A percentile compares a stretch with the other conserved stretches of the same genome.
These are phyloP conservation scores for Psilocybe subaeruginosa DNA, from an alignment of 768 basidiomycete species.

Conservation along the genomic window DNA sequence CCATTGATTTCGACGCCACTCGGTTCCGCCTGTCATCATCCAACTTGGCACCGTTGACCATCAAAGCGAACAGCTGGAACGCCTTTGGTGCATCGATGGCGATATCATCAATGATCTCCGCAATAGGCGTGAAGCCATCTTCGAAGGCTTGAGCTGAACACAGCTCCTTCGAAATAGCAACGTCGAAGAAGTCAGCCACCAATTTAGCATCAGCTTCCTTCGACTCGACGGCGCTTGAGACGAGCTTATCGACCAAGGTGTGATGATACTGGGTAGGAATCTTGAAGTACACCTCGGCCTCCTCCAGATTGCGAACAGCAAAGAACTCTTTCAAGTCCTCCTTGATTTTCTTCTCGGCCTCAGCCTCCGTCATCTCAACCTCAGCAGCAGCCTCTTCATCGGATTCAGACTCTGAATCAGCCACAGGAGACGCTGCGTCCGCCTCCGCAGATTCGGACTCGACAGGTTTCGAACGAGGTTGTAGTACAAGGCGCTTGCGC, in stretches of 20 bases:
- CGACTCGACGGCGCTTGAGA: slow-evolving; percentile 73
- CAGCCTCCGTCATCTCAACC: slow-evolving; percentile 62
- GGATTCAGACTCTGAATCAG: slow-evolving; percentile 51
- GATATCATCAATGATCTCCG: slow-evolving; percentile 85
- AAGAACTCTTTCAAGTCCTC: slow-evolving; percentile 90
- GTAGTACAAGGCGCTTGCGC: slow-evolving; percentile 73
- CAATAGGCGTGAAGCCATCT: slow-evolving; percentile 68
- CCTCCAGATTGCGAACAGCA: slow-evolving; percentile 79
- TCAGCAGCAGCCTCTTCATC: slow-evolving; percentile 45
- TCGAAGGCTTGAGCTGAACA: slow-evolving; percentile 68
- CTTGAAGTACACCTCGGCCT: slow-evolving; percentile 87
- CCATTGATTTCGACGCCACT: slow-evolving; percentile 63
- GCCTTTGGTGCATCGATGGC: slow-evolving; percentile 91
- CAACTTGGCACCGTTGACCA: slow-evolving; percentile 73
- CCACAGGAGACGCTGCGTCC: slow-evolving; percentile 34
- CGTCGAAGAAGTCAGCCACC: slow-evolving; percentile 74
- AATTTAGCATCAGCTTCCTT: slow-evolving; percentile 83
- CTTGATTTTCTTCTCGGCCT: slow-evolving; percentile 74
- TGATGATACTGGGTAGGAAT: slow-evolving; percentile 68
- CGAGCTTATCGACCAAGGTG: slow-evolving; percentile 75
- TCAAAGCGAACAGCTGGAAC: slow-evolving; percentile 70
- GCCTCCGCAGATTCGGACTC: slow-evolving; percentile 39
- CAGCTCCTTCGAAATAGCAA: slow-evolving; percentile 60
- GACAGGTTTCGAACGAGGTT: slow-evolving; percentile 79
- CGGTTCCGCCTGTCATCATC: slow-evolving; percentile 60